A percentile compares a stretch with the other conserved stretches of the same genome.
phyloP scores from a whole-genome alignment of 257 asterid species.

The Solanum chilense region DNA sequence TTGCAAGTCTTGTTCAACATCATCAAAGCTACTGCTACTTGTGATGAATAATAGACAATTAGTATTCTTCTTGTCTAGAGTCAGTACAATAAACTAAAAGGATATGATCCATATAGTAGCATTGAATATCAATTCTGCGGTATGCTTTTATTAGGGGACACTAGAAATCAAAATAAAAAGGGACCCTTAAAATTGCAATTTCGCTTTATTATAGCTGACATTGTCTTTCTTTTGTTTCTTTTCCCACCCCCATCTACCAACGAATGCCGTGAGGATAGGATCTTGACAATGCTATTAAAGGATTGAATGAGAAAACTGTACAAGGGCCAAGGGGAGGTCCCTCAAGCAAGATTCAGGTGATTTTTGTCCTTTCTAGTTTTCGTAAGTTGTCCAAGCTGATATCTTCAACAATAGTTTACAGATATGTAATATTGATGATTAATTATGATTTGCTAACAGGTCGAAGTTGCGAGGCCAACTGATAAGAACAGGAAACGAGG shows the following conservation, averaged over 20 bases:
- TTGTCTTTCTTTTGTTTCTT: background rate
- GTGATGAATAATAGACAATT: background rate
- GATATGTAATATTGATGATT: background rate
- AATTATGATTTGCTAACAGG: constrained; percentile 34
- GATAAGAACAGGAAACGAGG: constrained; percentile 63
- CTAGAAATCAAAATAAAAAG: background rate
- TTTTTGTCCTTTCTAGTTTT: background rate
- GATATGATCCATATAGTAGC: background rate
- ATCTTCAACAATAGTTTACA: background rate
- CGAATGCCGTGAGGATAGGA: constrained; percentile 30
- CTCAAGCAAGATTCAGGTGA: constrained; percentile 54
- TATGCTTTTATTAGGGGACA: background rate
- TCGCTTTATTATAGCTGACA: background rate
- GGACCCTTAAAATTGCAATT: background rate
- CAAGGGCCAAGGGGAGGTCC: constrained; percentile 59
- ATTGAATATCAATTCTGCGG: background rate
- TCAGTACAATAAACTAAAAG: background rate
- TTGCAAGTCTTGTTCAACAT: background rate
- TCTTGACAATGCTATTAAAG: constrained; percentile 70
- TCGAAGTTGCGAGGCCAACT: constrained; percentile 84
- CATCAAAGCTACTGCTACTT: background rate
- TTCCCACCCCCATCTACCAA: background rate
- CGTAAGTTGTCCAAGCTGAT: background rate
- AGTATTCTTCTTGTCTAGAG: background rate
- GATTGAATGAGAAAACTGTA: constrained; percentile 50